A percentile compares a stretch with the other conserved stretches of the same genome.
phyloP scores from a whole-genome alignment of 169 alveolate species.

The Theileria orientalis region DNA sequence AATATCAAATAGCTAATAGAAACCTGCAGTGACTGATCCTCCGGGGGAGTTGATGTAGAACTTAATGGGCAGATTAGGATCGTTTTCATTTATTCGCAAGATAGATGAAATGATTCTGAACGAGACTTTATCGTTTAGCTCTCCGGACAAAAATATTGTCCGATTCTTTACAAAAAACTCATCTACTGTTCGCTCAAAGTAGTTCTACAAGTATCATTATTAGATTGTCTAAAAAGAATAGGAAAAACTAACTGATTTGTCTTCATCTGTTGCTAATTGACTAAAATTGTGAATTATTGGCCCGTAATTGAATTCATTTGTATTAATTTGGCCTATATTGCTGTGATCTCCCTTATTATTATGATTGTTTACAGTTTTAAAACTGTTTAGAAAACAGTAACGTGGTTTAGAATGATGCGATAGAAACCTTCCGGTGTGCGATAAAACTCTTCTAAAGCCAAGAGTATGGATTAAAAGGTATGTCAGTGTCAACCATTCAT shows the following conservation, averaged over 20 bases:
- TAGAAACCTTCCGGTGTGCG: neutral
- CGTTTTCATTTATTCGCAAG: slow-evolving; percentile 73
- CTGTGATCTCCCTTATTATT: no score
- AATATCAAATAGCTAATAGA: neutral
- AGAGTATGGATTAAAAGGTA: no score
- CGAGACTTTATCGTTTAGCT: slow-evolving; percentile 74
- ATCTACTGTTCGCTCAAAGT: slow-evolving; percentile 27
- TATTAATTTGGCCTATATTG: no score
- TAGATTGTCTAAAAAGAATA: slow-evolving; percentile 7
- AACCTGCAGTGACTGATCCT: slow-evolving; percentile 82
- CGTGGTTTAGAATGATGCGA: neutral
- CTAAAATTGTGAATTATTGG: neutral
- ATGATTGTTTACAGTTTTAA: neutral
- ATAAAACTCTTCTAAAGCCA: neutral
- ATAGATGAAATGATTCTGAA: slow-evolving; percentile 75
- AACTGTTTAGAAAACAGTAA: neutral
- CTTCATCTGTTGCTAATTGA: neutral
- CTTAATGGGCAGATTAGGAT: slow-evolving; percentile 70
- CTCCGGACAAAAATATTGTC: slow-evolving; percentile 71
- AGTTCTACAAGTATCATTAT: no score
- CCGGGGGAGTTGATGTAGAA: slow-evolving; percentile 86
- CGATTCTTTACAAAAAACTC: slow-evolving; percentile 47
- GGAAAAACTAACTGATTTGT: neutral
- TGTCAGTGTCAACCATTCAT: no score
- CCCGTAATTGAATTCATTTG: no score